Percentiles rank a stretch among this genome's conserved stretches.
phyloP scores from a whole-genome alignment of 228 moss, liverwort and hornwort genomes.

The Sphagnum magellanicum region DNA sequence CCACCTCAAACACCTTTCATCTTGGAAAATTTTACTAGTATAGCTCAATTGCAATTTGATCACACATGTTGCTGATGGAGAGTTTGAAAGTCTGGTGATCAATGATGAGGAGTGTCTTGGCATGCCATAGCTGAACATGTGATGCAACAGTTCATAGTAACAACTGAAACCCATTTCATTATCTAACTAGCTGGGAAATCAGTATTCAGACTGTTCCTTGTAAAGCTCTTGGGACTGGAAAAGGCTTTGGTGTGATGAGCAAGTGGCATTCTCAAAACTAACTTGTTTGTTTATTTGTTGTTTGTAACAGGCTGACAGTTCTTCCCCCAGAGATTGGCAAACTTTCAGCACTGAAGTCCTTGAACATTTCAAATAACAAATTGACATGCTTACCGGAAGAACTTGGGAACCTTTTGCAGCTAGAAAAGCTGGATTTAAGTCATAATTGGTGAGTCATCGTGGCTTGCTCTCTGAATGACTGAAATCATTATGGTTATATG shows the following conservation, averaged over 20 bases:
- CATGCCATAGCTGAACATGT: no score
- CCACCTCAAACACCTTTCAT: background rate
- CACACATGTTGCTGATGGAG: background rate
- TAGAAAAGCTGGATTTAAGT: slow-evolving; percentile 84
- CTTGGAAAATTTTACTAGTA: background rate
- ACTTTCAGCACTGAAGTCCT: slow-evolving; percentile 56
- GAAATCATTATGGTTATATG: background rate
- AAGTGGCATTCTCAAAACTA: no score
- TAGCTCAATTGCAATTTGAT: background rate
- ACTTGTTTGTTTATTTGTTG: background rate
- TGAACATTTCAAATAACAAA: slow-evolving; percentile 70
- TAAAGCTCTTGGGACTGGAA: no score
- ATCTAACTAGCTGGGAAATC: no score
- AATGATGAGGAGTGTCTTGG: background rate
- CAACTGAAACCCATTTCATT: no score
- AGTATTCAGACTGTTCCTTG: no score
- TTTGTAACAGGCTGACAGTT: slow-evolving; percentile 42
- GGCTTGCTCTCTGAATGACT: background rate
- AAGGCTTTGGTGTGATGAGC: no score
- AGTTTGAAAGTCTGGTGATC: background rate
- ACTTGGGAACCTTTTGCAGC: slow-evolving; percentile 54
- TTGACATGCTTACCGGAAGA: slow-evolving; percentile 57
- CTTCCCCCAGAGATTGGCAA: slow-evolving; percentile 76
- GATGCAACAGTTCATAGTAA: no score
- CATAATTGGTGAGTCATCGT: slow-evolving; percentile 57